These are phyloP conservation scores for Boletus holoroseus DNA, from an alignment of 1,284 basidiomycete genomes.

Conservation along the genomic window DNA sequence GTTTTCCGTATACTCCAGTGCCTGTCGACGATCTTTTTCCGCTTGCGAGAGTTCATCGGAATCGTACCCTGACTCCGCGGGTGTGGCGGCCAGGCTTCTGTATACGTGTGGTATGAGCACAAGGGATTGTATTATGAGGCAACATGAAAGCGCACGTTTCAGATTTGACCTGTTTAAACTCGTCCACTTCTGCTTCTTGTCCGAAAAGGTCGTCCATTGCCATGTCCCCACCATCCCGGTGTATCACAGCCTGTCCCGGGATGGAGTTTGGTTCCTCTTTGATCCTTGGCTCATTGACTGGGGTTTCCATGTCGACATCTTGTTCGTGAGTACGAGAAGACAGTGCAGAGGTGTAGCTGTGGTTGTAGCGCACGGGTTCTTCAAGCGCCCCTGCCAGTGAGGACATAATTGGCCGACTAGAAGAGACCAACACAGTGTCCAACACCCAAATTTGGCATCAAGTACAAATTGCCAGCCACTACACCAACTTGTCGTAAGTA, in stretches of 20 bases:
- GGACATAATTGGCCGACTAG: conserved; percentile 30
- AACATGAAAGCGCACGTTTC: conserved; percentile 25
- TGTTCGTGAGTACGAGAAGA: conserved; percentile 18
- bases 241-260: conserved; percentile 21
- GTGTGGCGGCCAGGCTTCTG: conserved; percentile 31
- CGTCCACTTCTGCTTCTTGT: conserved; percentile 59
- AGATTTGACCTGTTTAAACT: conserved; percentile 38
- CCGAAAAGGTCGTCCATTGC: conserved; percentile 77
- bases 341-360: conserved; percentile 14
- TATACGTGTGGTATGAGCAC: conserved; percentile 16
- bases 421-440: background rate
- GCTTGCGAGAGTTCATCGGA: conserved; percentile 64
- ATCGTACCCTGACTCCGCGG: conserved; percentile 49
- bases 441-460: conserved; percentile 19
- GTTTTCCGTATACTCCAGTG: conserved; percentile 78
- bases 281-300: conserved; percentile 21
- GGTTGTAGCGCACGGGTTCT: conserved; percentile 25
- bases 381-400: conserved; percentile 40
- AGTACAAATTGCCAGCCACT: background rate
- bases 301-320: conserved; percentile 44
- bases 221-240: conserved; percentile 45
- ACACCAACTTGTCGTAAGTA: background rate
- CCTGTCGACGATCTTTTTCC: conserved; percentile 62
- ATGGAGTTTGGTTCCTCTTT: conserved; percentile 24
- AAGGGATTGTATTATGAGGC: background rate